A percentile compares a stretch with the other conserved stretches of the same genome.
These are phyloP conservation scores for Tulasnella sp. DNA, from an alignment of 768 basidiomycete species.

Conservation along the genomic window DNA sequence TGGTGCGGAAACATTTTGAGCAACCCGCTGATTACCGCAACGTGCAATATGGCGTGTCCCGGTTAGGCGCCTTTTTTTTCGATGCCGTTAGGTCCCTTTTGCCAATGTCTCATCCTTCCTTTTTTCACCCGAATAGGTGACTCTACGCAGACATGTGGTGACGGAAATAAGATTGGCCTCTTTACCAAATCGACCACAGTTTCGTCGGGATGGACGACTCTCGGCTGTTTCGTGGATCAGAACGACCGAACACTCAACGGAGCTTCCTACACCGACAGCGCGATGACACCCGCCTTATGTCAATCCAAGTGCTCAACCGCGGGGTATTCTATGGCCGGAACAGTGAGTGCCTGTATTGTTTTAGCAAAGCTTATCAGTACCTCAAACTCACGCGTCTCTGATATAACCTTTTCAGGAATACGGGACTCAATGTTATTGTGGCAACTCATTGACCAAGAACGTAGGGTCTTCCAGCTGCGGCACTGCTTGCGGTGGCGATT, in stretches of 20 bases:
- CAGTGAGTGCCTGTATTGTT: not conserved
- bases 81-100: not conserved
- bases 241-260: not conserved
- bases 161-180: not conserved
- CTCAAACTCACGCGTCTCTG: no score
- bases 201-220: not conserved
- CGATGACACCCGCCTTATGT: conserved; percentile 9
- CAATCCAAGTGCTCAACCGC: not conserved
- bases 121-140: not conserved
- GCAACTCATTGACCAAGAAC: not conserved
- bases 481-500: not conserved
- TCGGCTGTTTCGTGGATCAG: conserved; percentile 20
- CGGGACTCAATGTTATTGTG: conserved; percentile 11
- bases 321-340: not conserved
- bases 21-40: not conserved
- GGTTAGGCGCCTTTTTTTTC: not conserved
- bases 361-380: no score
- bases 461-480: not conserved
- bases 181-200: not conserved
- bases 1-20: conserved; percentile 27
- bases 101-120: not conserved
- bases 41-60: not conserved
- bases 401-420: no score
- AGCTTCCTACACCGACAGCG: not conserved
- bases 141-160: conserved; percentile 17